Evolutionary conservation across 106 monocot species (phyloP).

Genomic region (Phalaenopsis equestris): DNA sequence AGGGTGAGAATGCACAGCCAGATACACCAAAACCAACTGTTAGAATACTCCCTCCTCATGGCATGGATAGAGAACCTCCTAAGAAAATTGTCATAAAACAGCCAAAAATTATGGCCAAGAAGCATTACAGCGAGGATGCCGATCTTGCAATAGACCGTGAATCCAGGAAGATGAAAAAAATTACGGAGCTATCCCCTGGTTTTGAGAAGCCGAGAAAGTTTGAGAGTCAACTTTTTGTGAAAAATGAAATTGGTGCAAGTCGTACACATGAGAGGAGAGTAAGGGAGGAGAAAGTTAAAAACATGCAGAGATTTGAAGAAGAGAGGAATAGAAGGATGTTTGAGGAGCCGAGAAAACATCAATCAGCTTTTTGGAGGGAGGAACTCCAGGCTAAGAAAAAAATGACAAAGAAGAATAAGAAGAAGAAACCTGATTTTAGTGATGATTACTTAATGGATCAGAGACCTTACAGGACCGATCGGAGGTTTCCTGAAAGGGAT

Average conservation of each 20-base stretch:
- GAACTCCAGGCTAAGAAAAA: constrained; percentile 20
- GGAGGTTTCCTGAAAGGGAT: constrained; percentile 62
- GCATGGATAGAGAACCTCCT: constrained; percentile 45
- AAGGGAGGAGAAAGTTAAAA: constrained; percentile 40
- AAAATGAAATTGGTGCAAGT: constrained; percentile 23
- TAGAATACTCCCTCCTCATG: constrained; percentile 54
- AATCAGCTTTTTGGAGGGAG: constrained; percentile 23
- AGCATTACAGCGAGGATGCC: constrained; percentile 1
- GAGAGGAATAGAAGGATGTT: constrained; percentile 29
- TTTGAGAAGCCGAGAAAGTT: constrained; percentile 25
- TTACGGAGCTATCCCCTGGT: constrained; percentile 52
- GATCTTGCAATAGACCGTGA: constrained; percentile 39
- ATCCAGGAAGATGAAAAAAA: constrained; percentile 68
- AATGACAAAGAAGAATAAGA: constrained; percentile 67
- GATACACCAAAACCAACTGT: constrained; percentile 62
- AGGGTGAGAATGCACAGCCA: constrained; percentile 30
- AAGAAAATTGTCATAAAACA: constrained; percentile 92
- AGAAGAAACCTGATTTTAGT: constrained; percentile 56
- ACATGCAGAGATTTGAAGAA: constrained; percentile 26
- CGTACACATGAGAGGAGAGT: constrained; percentile 23
- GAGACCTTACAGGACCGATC: constrained; percentile 57
- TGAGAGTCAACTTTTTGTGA: constrained; percentile 22
- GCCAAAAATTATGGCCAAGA: constrained; percentile 29
- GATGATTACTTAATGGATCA: constrained; percentile 68
- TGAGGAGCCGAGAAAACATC: constrained; percentile 30